Conservation (phyloP, 1,284 basidiomycete species). For the Bondarzewia mesenterica region DNA sequence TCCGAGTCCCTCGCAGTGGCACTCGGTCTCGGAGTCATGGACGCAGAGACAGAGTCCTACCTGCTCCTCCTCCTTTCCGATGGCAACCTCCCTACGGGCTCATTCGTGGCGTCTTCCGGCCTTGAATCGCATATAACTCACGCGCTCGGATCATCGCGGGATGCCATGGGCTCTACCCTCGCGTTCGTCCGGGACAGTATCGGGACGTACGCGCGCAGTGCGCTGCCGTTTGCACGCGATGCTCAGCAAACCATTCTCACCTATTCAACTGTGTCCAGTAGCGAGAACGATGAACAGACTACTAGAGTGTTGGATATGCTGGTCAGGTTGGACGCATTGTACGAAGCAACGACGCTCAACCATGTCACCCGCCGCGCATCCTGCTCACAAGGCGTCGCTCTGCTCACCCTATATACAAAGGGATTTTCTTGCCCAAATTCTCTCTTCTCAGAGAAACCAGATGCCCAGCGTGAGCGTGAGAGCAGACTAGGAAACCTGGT, state of each 20-base stretch:
- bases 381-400: slow-evolving; percentile 86
- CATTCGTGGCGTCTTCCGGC: slow-evolving; percentile 89
- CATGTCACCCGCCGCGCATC: slow-evolving; percentile 86
- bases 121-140: slow-evolving; percentile 88
- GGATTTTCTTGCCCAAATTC: slow-evolving; percentile 57
- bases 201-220: slow-evolving; percentile 64
- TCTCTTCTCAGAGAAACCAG: slow-evolving; percentile 11
- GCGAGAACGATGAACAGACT: neutral
- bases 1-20: neutral
- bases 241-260: slow-evolving; percentile 40
- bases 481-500: slow-evolving; percentile 35
- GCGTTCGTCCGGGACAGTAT: slow-evolving; percentile 68
- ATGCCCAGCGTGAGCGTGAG: slow-evolving; percentile 10
- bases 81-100: slow-evolving; percentile 81
- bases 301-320: slow-evolving; percentile 32
- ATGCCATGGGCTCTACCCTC: slow-evolving; percentile 30
- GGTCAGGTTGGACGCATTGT: slow-evolving; percentile 60
- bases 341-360: slow-evolving; percentile 84
- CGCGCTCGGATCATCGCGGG: slow-evolving; percentile 55
- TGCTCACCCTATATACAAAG: slow-evolving; percentile 83
- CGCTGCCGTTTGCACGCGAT: slow-evolving; percentile 71
- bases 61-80: slow-evolving; percentile 70
- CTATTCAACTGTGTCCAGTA: neutral
- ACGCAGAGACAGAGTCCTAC: slow-evolving; percentile 43
- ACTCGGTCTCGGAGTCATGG: neutral